Base-by-base conservation (phyloP, 208 protist genomes). In the Trypanosoma boissoni region DNA sequence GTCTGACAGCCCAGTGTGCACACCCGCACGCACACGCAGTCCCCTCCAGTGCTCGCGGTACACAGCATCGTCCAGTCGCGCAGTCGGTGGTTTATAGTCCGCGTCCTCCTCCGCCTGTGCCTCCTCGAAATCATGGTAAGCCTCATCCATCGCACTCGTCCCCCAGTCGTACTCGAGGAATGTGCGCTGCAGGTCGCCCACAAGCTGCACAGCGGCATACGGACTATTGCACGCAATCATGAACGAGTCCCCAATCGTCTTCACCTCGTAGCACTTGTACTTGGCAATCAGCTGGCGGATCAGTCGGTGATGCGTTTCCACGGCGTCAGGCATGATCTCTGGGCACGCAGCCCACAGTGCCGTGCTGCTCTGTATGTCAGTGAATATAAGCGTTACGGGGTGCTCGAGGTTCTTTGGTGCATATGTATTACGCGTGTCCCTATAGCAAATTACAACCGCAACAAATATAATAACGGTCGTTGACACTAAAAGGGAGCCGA, bases 211-310 rank as follows among this genome's bases (percentile, higher is more conserved):
- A n/a, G 65, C 76, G 16, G 32, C 62, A 34, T 29, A 41, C n/a
- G 78, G 57, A 58, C 55, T 51, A 43, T 72, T 76, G 76, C 72
- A 86, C 18, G 80, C 73, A 26, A 87, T 80, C 78, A 90, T 90
- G 72, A 90, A 87, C 39, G 83, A 72, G 74, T 90, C 83, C 32
- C 83, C 83, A 31, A 87, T 77, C 59, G 77, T 90, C 71, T 90
- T 90, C 59, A 90, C 83, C 65, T 87, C 80, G 63, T 90, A 90
- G 62, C 76, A 78, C 56, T 65, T 62, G 72, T 80, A 70, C 72
- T 67, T 76, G 18, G 14, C 41, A 36, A 87, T 85, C 16, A 72
- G 45, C 34, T 63, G 20, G 20, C 83, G 76, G 32, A 91, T 84
- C 24, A 83, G 18, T 14, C 58, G 56, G 72, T 91, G 72, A 67